phyloP scores from a whole-genome alignment of 495 filamentous ascomycete species.

The Xylaria venustula region DNA sequence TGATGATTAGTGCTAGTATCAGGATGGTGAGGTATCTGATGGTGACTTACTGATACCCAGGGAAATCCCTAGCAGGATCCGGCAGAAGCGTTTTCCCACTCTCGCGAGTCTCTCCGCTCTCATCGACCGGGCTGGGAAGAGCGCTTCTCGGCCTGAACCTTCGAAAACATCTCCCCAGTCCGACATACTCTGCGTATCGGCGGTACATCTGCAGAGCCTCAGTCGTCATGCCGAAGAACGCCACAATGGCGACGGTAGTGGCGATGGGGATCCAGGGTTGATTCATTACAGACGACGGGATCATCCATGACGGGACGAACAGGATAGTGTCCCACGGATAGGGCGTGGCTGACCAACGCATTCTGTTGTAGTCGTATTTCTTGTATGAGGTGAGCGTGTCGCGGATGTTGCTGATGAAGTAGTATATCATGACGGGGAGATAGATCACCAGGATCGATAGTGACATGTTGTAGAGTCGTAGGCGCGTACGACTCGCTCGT shows the following conservation, averaged over 20 bases:
- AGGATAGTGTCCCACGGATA: slow-evolving; percentile 58
- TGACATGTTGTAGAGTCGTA: slow-evolving; percentile 77
- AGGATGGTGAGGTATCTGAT: not conserved
- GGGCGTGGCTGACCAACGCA: slow-evolving; percentile 33
- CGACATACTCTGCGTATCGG: slow-evolving; percentile 46
- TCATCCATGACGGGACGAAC: slow-evolving; percentile 57
- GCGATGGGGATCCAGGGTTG: slow-evolving; percentile 68
- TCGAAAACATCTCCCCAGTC: slow-evolving; percentile 51
- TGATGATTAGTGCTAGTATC: not conserved
- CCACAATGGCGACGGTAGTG: slow-evolving; percentile 60
- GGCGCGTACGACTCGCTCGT: slow-evolving; percentile 59
- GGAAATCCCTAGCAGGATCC: not conserved
- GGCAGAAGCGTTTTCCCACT: not conserved
- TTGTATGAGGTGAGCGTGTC: slow-evolving; percentile 50
- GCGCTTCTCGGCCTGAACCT: slow-evolving; percentile 30
- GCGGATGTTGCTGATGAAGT: slow-evolving; percentile 57
- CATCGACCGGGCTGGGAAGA: not conserved
- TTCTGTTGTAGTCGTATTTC: slow-evolving; percentile 40
- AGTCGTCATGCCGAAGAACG: slow-evolving; percentile 77
- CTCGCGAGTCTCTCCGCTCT: not conserved
- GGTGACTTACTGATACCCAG: not conserved
- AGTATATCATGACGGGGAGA: slow-evolving; percentile 61
- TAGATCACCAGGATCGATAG: slow-evolving; percentile 63
- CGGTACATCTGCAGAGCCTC: slow-evolving; percentile 78
- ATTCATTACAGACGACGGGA: slow-evolving; percentile 44